Evolutionary conservation across 208 protist genomes (phyloP).

Genomic region (Vickermania spadyakhi): DNA sequence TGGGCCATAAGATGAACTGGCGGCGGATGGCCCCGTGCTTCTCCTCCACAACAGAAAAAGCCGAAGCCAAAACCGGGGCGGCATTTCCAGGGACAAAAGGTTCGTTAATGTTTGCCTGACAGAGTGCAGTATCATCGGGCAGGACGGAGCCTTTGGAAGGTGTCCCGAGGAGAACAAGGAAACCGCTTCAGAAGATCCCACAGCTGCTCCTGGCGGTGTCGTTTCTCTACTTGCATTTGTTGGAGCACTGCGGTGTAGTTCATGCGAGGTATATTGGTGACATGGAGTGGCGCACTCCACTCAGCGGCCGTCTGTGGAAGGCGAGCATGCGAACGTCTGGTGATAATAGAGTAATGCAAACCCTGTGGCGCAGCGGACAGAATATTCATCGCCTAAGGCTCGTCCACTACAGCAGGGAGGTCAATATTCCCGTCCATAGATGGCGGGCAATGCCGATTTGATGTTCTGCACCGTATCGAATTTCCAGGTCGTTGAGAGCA

Average conservation of each 20-base stretch:
- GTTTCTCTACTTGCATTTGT: no score
- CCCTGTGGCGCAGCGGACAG: background rate
- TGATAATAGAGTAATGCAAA: slow-evolving; percentile 7
- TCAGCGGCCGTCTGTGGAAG: background rate
- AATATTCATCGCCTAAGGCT: slow-evolving; percentile 6
- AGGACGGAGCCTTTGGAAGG: no score
- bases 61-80: no score
- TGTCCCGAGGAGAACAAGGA: no score
- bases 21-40: no score
- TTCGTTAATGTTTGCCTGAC: no score
- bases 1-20: no score
- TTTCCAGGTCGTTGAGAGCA: slow-evolving; percentile 6
- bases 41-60: no score
- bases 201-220: no score
- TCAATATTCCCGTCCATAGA: slow-evolving; percentile 8
- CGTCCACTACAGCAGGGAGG: slow-evolving; percentile 6
- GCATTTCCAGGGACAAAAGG: no score
- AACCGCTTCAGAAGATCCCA: no score
- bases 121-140: no score
- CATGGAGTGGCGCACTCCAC: background rate
- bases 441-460: slow-evolving; percentile 8
- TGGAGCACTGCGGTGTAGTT: background rate
- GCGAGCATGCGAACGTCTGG: background rate
- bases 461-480: slow-evolving; percentile 10
- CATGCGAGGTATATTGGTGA: background rate